Conservation (phyloP, 208 protist genomes). For the Leishmania tarentolae region DNA sequence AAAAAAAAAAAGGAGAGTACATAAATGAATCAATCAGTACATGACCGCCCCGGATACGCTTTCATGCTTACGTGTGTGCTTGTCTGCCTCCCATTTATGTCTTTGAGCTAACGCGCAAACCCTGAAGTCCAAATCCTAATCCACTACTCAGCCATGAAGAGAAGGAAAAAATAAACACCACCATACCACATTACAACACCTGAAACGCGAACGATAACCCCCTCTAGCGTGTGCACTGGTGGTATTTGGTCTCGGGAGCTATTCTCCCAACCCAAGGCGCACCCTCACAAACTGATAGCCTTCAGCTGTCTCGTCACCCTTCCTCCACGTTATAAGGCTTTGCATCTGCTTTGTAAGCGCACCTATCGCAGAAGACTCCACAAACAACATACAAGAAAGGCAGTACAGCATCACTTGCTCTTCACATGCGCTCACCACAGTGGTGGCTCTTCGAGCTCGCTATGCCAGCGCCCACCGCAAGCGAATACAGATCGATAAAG, state of each 20-base stretch:
- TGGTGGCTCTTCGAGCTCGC: background rate
- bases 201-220: background rate
- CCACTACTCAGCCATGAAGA: constrained; percentile 1
- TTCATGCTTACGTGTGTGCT: background rate
- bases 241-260: background rate
- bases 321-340: background rate
- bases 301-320: background rate
- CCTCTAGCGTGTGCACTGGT: background rate
- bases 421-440: background rate
- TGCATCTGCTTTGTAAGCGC: background rate
- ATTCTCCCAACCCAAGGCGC: background rate
- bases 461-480: background rate
- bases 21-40: background rate
- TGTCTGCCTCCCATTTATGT: background rate
- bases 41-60: background rate
- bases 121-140: constrained; percentile 2
- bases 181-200: background rate
- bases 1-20: constrained; percentile 11
- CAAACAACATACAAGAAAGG: constrained; percentile 17
- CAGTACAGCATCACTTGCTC: background rate
- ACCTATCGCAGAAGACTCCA: background rate
- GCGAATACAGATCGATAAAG: background rate
- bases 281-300: background rate
- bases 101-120: background rate
- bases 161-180: constrained; percentile 14